Base-by-base conservation (phyloP, 352 stramenopile genomes). In the Peronospora farinosa region DNA sequence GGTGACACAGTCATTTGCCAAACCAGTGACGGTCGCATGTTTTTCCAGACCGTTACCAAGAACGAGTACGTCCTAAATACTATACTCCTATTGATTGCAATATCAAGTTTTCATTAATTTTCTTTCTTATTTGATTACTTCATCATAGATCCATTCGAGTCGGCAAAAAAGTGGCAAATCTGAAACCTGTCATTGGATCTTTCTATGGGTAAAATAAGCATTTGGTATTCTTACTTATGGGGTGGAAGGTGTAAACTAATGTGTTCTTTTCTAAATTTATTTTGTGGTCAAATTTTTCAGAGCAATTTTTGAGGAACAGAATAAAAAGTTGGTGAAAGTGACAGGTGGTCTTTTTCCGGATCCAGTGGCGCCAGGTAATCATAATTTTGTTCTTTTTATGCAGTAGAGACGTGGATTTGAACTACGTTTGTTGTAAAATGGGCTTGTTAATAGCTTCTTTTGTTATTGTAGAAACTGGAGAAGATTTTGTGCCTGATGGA, bases 1-100 rank as follows among this genome's bases (percentile, higher is more conserved):
- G 79, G 79, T 50, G 82, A 93, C 62, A 91, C 82, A 1, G 79
- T 93, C 15, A 88, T 93, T 57, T 93, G 82, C 54, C 72, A 93
- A 60, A 91, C 79, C 7, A 91, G 79, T 48, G 82, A 93, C 27
- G 79, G 76, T 7, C 75, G 82, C 28, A 80, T 90, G 63, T 93
- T 93, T 68, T 93, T 93, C 60, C 78, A 90, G 59, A 57, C 69
- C 41, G 65, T 88, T 57, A 73, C 71, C 19, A 77, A 74, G 54
- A 75, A 85, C 63, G 74, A 84, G 79, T 88, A 47, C 40, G 76
- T 51, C n/a, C 25, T 21, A 21, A 21, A 21, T 21, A 3, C 19
- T 21, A 21, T 21, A 21, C 19, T 21, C n/a, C 1, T 21, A 21
- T 21, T 48, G 4, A 36, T 17, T 50, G 16, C 15, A 8, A 4